Percentiles rank a stretch among this genome's conserved stretches.
phyloP scores from a whole-genome alignment of 129 eudicot species.

The Pseudognaphalium luteoalbum region DNA sequence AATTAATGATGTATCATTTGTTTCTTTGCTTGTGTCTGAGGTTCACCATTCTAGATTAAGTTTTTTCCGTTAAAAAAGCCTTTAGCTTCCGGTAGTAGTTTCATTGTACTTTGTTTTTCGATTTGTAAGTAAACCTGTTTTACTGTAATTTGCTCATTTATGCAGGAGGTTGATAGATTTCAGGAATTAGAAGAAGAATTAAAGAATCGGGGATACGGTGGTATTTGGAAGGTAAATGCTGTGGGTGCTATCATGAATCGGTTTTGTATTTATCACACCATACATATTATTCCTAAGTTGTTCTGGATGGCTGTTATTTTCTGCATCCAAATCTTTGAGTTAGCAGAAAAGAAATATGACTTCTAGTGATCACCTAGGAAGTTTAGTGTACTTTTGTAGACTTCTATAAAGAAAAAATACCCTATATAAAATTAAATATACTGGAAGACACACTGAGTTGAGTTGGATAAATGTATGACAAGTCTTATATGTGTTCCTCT shows the following conservation, averaged over 20 bases:
- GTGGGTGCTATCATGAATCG: background rate
- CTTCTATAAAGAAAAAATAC: background rate
- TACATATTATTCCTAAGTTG: background rate
- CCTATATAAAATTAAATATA: background rate
- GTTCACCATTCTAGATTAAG: too few relatives aligned
- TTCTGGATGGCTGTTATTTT: background rate
- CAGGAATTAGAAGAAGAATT: slow-evolving; percentile 66
- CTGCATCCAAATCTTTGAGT: background rate
- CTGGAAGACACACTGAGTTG: too few relatives aligned
- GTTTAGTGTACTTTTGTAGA: background rate
- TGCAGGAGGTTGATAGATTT: slow-evolving; percentile 94
- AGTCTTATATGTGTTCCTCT: background rate
- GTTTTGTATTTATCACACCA: background rate
- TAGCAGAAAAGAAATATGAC: background rate
- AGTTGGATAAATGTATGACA: background rate
- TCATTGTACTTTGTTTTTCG: background rate
- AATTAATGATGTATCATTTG: background rate
- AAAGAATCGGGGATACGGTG: slow-evolving; percentile 72
- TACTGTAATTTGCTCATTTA: slow-evolving; percentile 8
- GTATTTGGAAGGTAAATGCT: slow-evolving; percentile 84
- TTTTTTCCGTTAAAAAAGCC: background rate
- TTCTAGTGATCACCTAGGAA: background rate
- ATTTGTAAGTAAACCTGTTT: slow-evolving; percentile 10
- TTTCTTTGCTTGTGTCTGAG: too few relatives aligned
- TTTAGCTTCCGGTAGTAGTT: background rate